phyloP scores from a whole-genome alignment of 352 stramenopile genomes.

The Thraustochytrium sp. region DNA sequence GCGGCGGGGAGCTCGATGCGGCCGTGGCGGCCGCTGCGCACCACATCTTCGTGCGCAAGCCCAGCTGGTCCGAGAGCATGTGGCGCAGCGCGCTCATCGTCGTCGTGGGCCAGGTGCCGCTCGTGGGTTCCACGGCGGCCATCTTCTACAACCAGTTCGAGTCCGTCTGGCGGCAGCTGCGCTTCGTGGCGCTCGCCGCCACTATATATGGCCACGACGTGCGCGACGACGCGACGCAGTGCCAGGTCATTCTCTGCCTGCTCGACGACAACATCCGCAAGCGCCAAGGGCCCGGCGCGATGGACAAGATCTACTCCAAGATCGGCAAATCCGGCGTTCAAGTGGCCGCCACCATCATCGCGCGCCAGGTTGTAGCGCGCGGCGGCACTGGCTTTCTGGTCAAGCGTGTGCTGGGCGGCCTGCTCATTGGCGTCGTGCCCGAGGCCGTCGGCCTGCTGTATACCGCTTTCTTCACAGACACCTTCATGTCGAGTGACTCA shows the following conservation, averaged over 20 bases:
- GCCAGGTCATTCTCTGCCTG: conserved; percentile 39
- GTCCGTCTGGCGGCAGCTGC: conserved; percentile 31
- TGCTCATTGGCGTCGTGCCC: conserved; percentile 1
- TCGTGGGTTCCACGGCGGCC: conserved; percentile 31
- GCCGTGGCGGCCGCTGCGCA: conserved; percentile 21
- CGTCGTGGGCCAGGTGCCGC: conserved; percentile 29
- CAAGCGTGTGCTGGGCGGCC: neutral
- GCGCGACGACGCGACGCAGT: conserved; percentile 23
- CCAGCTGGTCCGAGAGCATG: conserved; percentile 21
- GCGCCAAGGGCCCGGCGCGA: neutral
- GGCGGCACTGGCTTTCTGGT: neutral
- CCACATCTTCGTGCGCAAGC: conserved; percentile 26
- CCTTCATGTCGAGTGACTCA: neutral
- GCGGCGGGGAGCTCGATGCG: conserved; percentile 9
- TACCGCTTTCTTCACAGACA: neutral
- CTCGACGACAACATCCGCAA: conserved; percentile 42
- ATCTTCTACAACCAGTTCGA: conserved; percentile 43
- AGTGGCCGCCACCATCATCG: conserved; percentile 9
- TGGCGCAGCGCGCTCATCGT: conserved; percentile 24
- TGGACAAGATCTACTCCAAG: conserved; percentile 32
- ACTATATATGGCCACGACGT: conserved; percentile 43
- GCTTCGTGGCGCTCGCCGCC: conserved; percentile 38
- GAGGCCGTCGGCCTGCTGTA: conserved; percentile 25
- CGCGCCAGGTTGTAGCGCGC: neutral
- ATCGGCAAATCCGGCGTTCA: neutral